These are phyloP conservation scores for Protomyces inouyei DNA, from an alignment of 1,139 yeast species.

Conservation along the genomic window DNA sequence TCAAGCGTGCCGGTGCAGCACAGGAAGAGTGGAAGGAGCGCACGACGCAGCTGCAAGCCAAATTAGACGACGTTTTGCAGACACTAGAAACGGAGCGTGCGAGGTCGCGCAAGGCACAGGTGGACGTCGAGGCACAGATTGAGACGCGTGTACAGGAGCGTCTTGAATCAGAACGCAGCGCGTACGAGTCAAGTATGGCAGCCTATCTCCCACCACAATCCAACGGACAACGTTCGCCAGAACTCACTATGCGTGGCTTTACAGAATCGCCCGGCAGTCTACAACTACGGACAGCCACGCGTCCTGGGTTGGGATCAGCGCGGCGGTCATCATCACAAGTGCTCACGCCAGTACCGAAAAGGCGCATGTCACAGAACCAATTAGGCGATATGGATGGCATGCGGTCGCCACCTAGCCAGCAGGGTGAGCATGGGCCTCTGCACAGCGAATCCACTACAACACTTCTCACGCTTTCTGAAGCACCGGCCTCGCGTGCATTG, in stretches of 20 bases:
- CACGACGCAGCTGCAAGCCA: neutral
- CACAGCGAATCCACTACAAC: constrained; percentile 6
- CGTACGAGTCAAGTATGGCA: neutral
- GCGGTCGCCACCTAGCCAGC: constrained; percentile 5
- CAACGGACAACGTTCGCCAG: neutral
- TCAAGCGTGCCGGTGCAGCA: constrained; percentile 28
- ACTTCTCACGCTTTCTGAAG: neutral
- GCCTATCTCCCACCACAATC: neutral
- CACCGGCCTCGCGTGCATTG: neutral
- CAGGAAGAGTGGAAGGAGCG: constrained; percentile 27
- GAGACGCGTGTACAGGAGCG: constrained; percentile 16
- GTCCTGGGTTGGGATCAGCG: constrained; percentile 6
- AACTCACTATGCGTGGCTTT: constrained; percentile 1
- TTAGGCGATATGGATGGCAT: constrained; percentile 5
- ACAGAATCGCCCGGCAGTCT: constrained; percentile 11
- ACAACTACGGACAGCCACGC: constrained; percentile 1
- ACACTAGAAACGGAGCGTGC: constrained; percentile 1
- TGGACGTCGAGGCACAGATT: neutral
- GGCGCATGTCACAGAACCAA: neutral
- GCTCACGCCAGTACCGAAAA: neutral
- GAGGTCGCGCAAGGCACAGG: neutral
- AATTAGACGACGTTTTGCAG: neutral
- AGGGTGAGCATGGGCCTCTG: neutral
- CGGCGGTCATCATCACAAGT: neutral
- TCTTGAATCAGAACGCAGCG: constrained; percentile 4